These are phyloP conservation scores for Lactarius evosmus DNA, from an alignment of 768 basidiomycete genomes.

Conservation along the genomic window DNA sequence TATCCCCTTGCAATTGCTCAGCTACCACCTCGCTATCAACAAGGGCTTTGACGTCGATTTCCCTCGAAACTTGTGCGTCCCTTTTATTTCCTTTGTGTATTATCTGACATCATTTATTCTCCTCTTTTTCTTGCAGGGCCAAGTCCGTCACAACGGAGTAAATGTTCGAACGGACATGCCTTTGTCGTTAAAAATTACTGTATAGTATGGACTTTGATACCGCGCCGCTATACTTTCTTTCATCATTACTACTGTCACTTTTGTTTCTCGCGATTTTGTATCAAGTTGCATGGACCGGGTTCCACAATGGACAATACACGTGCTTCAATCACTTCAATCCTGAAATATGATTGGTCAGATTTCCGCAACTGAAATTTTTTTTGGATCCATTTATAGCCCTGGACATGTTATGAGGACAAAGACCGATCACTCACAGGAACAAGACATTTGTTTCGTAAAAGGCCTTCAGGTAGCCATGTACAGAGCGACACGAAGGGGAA, in stretches of 20 bases:
- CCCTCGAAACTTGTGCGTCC: conserved; percentile 87
- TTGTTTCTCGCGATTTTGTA: conserved; percentile 15
- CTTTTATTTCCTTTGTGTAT: conserved; percentile 2
- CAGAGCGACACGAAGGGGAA: too few relatives aligned
- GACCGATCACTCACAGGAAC: too few relatives aligned
- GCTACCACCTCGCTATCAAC: conserved; percentile 93
- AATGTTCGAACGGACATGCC: conserved; percentile 1
- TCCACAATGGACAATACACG: conserved; percentile 2
- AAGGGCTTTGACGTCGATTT: conserved; percentile 98
- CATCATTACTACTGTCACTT: neutral
- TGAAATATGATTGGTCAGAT: too few relatives aligned
- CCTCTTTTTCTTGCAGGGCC: conserved; percentile 29
- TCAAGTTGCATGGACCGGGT: conserved; percentile 2
- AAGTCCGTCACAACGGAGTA: conserved; percentile 39
- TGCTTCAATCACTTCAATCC: too few relatives aligned
- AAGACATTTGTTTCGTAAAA: too few relatives aligned
- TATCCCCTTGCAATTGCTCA: conserved; percentile 91
- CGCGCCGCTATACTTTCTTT: neutral
- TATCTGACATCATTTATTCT: neutral
- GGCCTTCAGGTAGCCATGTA: too few relatives aligned
- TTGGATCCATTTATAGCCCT: too few relatives aligned
- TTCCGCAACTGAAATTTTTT: too few relatives aligned
- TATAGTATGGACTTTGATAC: conserved; percentile 16
- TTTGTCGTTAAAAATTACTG: conserved; percentile 15
- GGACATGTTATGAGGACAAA: too few relatives aligned